Evolutionary conservation across 331 rosid genomes (phyloP).

Genomic region (Ulmus americana): DNA sequence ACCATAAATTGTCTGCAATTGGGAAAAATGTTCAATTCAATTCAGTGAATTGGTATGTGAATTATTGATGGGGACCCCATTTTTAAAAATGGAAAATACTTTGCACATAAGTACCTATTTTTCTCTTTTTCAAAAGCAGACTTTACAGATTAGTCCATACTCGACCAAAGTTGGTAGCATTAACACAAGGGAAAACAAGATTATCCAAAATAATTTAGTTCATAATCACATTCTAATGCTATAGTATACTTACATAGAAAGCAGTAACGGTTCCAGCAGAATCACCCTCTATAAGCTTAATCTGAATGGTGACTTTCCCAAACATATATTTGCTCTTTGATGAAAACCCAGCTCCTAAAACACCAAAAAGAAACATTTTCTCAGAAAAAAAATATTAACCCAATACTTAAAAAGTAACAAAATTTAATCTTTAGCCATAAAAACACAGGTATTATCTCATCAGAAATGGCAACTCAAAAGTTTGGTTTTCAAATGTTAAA

Average conservation of each 20-base stretch:
- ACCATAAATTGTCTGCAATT: slow-evolving; percentile 21
- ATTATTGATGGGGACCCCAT: slow-evolving; percentile 1
- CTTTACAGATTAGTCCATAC: neutral
- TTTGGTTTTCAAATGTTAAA: neutral
- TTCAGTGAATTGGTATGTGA: neutral
- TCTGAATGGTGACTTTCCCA: slow-evolving; percentile 76
- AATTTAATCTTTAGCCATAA: too few relatives aligned
- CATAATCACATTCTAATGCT: neutral
- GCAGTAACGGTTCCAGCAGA: slow-evolving; percentile 98
- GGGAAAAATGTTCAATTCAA: slow-evolving; percentile 8
- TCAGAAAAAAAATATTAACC: neutral
- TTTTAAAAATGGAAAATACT: neutral
- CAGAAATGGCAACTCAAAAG: neutral
- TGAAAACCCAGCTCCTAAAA: slow-evolving; percentile 86
- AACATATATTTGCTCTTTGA: slow-evolving; percentile 78
- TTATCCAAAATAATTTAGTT: neutral
- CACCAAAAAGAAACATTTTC: neutral
- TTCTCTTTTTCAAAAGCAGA: too few relatives aligned
- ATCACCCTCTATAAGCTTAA: slow-evolving; percentile 85
- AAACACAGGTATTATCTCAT: neutral
- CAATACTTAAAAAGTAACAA: neutral
- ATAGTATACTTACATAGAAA: slow-evolving; percentile 55
- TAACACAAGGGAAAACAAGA: neutral
- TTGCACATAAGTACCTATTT: neutral
- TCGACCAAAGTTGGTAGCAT: neutral